These are phyloP conservation scores for Sporothrix protearum DNA, from an alignment of 2,329 filamentous ascomycete species.

Conservation along the genomic window DNA sequence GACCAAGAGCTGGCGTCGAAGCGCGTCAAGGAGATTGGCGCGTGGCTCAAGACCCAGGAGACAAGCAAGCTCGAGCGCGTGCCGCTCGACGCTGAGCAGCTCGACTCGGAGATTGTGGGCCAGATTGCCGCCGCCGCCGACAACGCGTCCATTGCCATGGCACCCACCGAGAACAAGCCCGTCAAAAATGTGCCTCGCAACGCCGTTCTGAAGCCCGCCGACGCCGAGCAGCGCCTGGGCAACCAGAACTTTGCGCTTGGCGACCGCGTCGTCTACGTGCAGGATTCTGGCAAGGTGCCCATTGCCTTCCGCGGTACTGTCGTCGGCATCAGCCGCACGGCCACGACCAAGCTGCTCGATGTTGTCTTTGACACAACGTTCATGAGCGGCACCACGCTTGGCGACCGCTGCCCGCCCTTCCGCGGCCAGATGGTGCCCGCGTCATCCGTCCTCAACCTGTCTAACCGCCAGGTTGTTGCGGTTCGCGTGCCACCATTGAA, in stretches of 20 bases:
- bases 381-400: conserved; percentile 93
- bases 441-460: conserved; percentile 84
- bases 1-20: conserved; percentile 65
- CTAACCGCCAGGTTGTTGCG: conserved; percentile 73
- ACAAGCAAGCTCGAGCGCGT: conserved; percentile 91
- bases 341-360: conserved; percentile 78
- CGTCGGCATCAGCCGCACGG: conserved; percentile 86
- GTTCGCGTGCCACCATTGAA: conserved; percentile 56
- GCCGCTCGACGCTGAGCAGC: conserved; percentile 92
- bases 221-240: conserved; percentile 88
- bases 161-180: conserved; percentile 60
- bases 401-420: conserved; percentile 87
- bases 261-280: conserved; percentile 88
- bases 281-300: conserved; percentile 89
- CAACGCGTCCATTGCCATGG: conserved; percentile 45
- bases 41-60: conserved; percentile 89
- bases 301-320: conserved; percentile 90
- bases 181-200: conserved; percentile 79
- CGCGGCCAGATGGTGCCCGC: conserved; percentile 86
- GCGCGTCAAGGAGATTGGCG: conserved; percentile 88
- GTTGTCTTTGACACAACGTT: conserved; percentile 92
- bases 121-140: conserved; percentile 75
- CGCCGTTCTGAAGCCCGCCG: conserved; percentile 85
- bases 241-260: conserved; percentile 81
- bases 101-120: conserved; percentile 86